Base-by-base conservation (phyloP, 805 yeast species). In the Saturnispora silvae region DNA sequence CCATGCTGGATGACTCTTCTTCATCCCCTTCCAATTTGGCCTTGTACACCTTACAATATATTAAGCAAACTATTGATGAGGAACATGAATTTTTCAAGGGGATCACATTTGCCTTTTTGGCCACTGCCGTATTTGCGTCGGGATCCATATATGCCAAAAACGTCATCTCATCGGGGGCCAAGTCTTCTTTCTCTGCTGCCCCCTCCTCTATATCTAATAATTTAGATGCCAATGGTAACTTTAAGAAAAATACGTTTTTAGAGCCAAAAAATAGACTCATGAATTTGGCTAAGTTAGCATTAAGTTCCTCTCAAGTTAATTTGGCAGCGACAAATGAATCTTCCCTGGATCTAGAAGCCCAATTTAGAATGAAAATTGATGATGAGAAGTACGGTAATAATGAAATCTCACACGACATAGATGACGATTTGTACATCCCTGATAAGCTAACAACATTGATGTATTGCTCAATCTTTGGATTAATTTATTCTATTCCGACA, bases 81-180 rank as follows among this genome's bases (percentile, higher is more conserved):
- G 37, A 37, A 24, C 39, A 40, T 33, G 41, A 32, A 22, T 32
- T 29, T 27, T 32, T 41, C 16, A 41, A 44, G 32, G 95, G 96
- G 5, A 58, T 83, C n/a, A 22, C 70, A 2, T 79, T 70, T 50
- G 89, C 95, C 10, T 59, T 78, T 8, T 41, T 74, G 22, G 75
- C 92, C 4, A 70, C 87, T 34, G 54, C 81, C 6, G 73, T 84
- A 15, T 85, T 86, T 62, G 94, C 89, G 4, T 72, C 77, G 3
- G 95, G 85, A 52, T 85, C 85, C 53, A 81, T 86, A 31, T 85
- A 83, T 57, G 86, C 92, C 27, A 86, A 86, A 59, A 78, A 75
- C 45, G 75, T 86, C 18, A 22, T 37, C 14, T 19, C 35, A 13
- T 31, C 27, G 7, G 15, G 28, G 7, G n/a, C 28, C 14, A n/a